phyloP scores from a whole-genome alignment of 2,329 filamentous ascomycete genomes.

The Trichoderma gracile region DNA sequence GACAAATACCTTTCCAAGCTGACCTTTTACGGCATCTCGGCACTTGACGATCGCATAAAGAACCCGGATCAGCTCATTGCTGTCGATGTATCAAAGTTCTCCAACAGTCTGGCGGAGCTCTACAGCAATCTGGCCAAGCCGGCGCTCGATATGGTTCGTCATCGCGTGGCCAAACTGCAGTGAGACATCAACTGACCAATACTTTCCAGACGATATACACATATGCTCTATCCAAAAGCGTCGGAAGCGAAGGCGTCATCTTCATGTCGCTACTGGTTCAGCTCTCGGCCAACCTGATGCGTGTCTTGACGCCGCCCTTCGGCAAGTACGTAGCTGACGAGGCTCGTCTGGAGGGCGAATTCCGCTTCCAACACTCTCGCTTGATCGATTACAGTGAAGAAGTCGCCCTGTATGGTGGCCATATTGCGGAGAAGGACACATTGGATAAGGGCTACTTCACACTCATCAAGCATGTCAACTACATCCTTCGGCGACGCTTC shows the following conservation, averaged over 20 bases:
- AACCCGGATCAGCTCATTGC: constrained; percentile 97
- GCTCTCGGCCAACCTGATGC: constrained; percentile 88
- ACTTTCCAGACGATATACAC: constrained; percentile 75
- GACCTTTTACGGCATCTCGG: constrained; percentile 95
- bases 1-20: constrained; percentile 95
- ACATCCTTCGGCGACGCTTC: constrained; percentile 84
- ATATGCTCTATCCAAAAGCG: constrained; percentile 86
- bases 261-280: constrained; percentile 95
- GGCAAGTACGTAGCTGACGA: constrained; percentile 98
- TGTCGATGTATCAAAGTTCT: constrained; percentile 94
- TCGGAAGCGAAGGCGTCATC: constrained; percentile 94
- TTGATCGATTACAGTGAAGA: constrained; percentile 97
- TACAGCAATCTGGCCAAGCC: constrained; percentile 98
- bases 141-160: constrained; percentile 78
- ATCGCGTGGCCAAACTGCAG: too few species aligned
- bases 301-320: constrained; percentile 90
- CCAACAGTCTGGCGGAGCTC: constrained; percentile 88
- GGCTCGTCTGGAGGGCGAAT: constrained; percentile 90
- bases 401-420: constrained; percentile 86
- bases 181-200: too few species aligned
- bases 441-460: constrained; percentile 99
- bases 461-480: constrained; percentile 97
- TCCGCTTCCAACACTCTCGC: constrained; percentile 90
- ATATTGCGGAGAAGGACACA: constrained; percentile 92
- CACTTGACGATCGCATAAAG: constrained; percentile 95